Conservation (phyloP, 2,329 filamentous ascomycete species). For the Beauveria sp. region DNA sequence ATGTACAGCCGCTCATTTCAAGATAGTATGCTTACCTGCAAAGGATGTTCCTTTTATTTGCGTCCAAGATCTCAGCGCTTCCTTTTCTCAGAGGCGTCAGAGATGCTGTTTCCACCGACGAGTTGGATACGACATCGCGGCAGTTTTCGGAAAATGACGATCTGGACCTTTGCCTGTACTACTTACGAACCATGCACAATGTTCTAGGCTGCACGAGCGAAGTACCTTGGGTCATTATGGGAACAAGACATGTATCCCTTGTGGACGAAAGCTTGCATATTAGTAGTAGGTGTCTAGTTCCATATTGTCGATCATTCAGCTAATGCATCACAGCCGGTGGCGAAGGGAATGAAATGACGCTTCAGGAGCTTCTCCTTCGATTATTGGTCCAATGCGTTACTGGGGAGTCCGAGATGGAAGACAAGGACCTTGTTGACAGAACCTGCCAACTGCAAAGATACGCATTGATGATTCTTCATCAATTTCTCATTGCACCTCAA, state of each 20-base stretch:
- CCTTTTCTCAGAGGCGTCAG: constrained; percentile 35
- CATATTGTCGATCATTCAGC: constrained; percentile 15
- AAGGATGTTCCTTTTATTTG: constrained; percentile 55
- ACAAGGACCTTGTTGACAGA: constrained; percentile 27
- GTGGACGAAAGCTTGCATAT: constrained; percentile 25
- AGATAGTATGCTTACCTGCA: background rate
- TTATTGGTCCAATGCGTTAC: constrained; percentile 56
- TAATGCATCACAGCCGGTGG: constrained; percentile 32
- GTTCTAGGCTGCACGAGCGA: constrained; percentile 61
- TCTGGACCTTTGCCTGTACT: constrained; percentile 69
- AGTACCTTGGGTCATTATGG: constrained; percentile 61
- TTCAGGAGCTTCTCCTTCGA: constrained; percentile 62
- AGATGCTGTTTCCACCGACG: constrained; percentile 14
- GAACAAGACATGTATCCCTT: constrained; percentile 43
- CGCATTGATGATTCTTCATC: constrained; percentile 61
- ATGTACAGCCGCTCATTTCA: constrained; percentile 18
- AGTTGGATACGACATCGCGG: constrained; percentile 12
- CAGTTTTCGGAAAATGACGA: constrained; percentile 52
- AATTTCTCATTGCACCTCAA: constrained; percentile 59
- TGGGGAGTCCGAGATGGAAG: background rate
- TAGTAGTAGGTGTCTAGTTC: constrained; percentile 38
- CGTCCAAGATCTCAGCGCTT: constrained; percentile 49
- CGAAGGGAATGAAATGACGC: constrained; percentile 46
- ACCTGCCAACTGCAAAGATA: constrained; percentile 63
- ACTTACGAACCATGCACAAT: constrained; percentile 66